phyloP scores from a whole-genome alignment of 139 green algal genomes.

The Coelastrella sp. region DNA sequence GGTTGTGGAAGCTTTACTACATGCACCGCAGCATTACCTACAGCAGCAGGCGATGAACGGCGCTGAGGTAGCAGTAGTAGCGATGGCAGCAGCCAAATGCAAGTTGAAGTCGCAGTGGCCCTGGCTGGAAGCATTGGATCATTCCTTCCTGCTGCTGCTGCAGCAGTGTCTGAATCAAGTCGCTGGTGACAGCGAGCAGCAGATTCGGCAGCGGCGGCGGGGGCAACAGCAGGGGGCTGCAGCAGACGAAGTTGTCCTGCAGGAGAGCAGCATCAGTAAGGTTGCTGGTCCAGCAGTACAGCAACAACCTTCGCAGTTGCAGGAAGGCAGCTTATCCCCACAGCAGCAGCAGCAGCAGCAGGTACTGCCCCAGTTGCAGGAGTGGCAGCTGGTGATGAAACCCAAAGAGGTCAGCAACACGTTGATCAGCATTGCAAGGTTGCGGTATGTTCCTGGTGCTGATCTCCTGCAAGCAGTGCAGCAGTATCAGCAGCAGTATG shows the following conservation, averaged over 20 bases:
- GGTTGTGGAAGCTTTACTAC: background rate
- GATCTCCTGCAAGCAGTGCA: background rate
- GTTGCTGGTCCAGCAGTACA: background rate
- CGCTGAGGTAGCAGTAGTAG: background rate
- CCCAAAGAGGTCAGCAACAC: constrained; percentile 31
- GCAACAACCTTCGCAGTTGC: background rate
- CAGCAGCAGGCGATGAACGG: constrained; percentile 18
- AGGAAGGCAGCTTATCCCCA: background rate
- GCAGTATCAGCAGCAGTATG: constrained; percentile 5
- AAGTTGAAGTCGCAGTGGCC: background rate
- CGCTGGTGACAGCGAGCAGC: background rate
- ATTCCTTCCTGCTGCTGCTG: background rate
- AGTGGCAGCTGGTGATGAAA: background rate
- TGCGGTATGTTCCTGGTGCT: constrained; percentile 4
- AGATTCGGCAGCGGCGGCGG: background rate
- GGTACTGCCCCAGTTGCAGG: background rate
- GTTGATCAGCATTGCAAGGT: background rate
- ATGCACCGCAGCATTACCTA: constrained; percentile 9
- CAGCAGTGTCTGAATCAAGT: background rate
- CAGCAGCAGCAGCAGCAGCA: constrained; percentile 10
- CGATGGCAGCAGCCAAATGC: constrained; percentile 1
- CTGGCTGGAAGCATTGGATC: background rate
- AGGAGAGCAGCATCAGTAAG: background rate
- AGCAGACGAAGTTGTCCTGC: background rate
- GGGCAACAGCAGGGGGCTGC: background rate